Evolutionary conservation across 345 rosid genomes (phyloP), one percentile per base, ranked within the genome.

Genomic region (Gossypium turneri): DNA sequence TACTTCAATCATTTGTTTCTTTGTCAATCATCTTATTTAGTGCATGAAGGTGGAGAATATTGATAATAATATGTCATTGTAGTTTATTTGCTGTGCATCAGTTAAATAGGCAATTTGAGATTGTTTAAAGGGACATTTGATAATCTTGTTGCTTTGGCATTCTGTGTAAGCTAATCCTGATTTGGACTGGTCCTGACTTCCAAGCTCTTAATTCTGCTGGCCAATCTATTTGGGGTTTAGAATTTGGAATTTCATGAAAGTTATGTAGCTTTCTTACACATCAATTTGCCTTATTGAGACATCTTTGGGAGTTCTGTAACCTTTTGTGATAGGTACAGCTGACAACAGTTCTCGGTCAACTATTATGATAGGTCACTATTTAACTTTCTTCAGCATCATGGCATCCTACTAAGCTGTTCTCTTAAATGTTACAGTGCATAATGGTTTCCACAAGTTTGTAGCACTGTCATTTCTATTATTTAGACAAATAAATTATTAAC

Each of bases 371-470:
- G 56, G 56, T 67, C 4, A 47, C 47, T 13, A 56, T 63, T 41
- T 65, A 12, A 10, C 12, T 47, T 65, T 20, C 34, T 12, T n/a
- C 22, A 7, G 8, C 58, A 61, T 17, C 51, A 63, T 41, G 73
- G 67, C 62, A 82, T 73, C 55, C 34, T 11, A n/a, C 22, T 12
- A 38, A 47, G 45, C 44, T n/a, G 71, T 77, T 79, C 65, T 24
- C 63, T 63, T 12, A 7, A 5, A 25, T 66, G 52, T n/a, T 61
- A 27, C 27, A 15, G 12, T 52, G 41, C 25, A 27, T 68, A 20
- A 56, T 27, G 11, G 50, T 24, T 69, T 20, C 22, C 22, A 12
- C 11, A 44, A 66, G 48, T 77, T 67, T 76, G 34, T 71, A 25
- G 27, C 71, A 15, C 44, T 53, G 1, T 62, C 27, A 24, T 15